Percentiles rank a stretch among this genome's conserved stretches.
Evolutionary conservation across 139 green algal species (phyloP).

Genomic region (Chlamydomonas sp.): DNA sequence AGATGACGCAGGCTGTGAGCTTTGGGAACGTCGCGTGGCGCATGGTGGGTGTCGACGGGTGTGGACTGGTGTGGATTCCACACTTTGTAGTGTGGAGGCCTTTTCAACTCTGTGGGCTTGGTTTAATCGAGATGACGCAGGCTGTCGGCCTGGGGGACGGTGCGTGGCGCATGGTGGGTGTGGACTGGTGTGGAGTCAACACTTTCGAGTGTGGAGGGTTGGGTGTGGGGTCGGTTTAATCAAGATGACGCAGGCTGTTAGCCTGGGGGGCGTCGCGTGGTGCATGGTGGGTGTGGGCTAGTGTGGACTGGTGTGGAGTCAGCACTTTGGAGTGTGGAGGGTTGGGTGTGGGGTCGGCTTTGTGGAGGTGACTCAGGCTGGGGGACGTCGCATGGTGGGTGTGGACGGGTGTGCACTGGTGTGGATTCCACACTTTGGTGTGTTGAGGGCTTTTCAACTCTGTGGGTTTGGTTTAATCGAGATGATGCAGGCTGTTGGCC

Average conservation of each 20-base stretch:
- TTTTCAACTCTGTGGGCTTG: neutral
- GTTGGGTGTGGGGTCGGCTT: neutral
- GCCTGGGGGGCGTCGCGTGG: conserved; percentile 58
- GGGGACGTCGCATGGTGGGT: conserved; percentile 53
- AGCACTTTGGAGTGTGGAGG: too few species aligned
- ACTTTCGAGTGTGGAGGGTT: too few species aligned
- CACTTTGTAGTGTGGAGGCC: too few species aligned
- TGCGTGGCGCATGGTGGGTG: conserved; percentile 38
- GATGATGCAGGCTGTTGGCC: conserved; percentile 88
- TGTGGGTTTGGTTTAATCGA: conserved; percentile 42
- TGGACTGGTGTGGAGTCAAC: neutral
- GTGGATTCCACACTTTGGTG: neutral
- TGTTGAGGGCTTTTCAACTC: too few species aligned
- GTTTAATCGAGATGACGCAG: conserved; percentile 87
- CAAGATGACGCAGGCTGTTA: conserved; percentile 91
- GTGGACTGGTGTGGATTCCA: neutral
- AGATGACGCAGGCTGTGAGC: conserved; percentile 91
- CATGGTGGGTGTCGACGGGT: conserved; percentile 28
- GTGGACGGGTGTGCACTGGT: neutral
- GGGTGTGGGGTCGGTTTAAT: conserved; percentile 21
- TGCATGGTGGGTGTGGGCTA: conserved; percentile 23
- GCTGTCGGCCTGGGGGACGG: conserved; percentile 70
- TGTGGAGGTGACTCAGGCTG: conserved; percentile 92
- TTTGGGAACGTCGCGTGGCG: conserved; percentile 58
- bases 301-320: neutral